phyloP scores from a whole-genome alignment of 352 stramenopile genomes.

The Aphanomyces stellatus region DNA sequence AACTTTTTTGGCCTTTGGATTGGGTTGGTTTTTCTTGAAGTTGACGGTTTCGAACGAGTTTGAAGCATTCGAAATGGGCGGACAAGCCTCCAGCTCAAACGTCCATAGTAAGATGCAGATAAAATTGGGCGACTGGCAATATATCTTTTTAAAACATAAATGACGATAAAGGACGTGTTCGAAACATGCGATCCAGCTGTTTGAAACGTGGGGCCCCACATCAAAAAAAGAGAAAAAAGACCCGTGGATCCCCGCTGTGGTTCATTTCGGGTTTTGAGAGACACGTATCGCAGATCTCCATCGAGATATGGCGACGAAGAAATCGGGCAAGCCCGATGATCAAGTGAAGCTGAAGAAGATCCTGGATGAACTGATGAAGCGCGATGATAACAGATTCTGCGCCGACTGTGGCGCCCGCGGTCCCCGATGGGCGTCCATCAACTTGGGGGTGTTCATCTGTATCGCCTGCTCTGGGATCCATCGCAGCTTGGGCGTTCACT shows the following conservation, averaged over 20 bases:
- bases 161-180: neutral
- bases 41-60: too few species aligned
- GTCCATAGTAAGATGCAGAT: too few species aligned
- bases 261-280: neutral
- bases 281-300: conserved; percentile 2
- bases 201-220: neutral
- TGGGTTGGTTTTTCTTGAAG: too few species aligned
- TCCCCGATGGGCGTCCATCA: conserved; percentile 91
- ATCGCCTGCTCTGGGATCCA: conserved; percentile 92
- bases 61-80: too few species aligned
- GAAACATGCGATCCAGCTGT: neutral
- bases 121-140: too few species aligned
- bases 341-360: conserved; percentile 85
- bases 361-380: conserved; percentile 82
- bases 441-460: conserved; percentile 92
- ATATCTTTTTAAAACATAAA: too few species aligned
- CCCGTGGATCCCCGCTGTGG: neutral
- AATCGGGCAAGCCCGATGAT: conserved; percentile 36
- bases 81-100: too few species aligned
- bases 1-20: neutral
- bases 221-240: neutral
- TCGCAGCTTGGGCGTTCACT: conserved; percentile 87
- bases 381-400: conserved; percentile 88
- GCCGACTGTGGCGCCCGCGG: conserved; percentile 80
- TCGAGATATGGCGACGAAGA: conserved; percentile 11